Evolutionary conservation across 2,329 filamentous ascomycete genomes (phyloP).

Genomic region (Sporothrix phasma): DNA sequence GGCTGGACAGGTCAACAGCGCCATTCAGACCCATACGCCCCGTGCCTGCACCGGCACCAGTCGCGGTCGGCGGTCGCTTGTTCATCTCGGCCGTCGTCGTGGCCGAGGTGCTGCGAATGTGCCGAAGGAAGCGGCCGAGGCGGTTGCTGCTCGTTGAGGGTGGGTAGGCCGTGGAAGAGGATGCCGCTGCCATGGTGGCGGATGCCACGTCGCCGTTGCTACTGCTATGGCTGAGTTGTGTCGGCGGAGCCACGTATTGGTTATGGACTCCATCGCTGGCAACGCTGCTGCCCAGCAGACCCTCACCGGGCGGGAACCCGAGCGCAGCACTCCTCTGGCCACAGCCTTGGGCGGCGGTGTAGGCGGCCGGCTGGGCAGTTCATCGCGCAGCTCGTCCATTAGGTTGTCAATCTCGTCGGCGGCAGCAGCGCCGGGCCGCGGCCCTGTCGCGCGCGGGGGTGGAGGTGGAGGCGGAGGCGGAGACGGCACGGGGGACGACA

Average conservation of each 20-base stretch:
- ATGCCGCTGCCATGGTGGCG: no score
- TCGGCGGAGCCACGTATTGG: not conserved
- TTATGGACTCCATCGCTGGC: no score
- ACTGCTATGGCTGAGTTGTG: not conserved
- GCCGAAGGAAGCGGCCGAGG: constrained; percentile 14
- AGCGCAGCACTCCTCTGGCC: constrained; percentile 8
- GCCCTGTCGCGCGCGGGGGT: not conserved
- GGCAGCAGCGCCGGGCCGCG: constrained; percentile 15
- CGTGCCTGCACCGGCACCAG: not conserved
- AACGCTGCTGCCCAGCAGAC: not conserved
- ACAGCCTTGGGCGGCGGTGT: constrained; percentile 23
- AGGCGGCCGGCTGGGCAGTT: constrained; percentile 21
- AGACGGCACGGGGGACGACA: not conserved
- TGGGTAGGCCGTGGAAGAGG: not conserved
- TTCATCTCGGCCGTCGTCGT: not conserved
- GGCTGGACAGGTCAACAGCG: not conserved
- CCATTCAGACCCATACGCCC: not conserved
- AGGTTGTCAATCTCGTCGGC: constrained; percentile 26
- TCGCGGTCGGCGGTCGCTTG: constrained; percentile 2
- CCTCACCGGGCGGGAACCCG: not conserved
- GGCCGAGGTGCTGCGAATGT: constrained; percentile 9
- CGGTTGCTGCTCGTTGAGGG: not conserved
- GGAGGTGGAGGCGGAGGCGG: constrained; percentile 16
- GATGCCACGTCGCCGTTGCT: not conserved
- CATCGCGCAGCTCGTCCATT: constrained; percentile 23